phyloP scores from a whole-genome alignment of 2,329 filamentous ascomycete species.

The Dissoconium aciculare region DNA sequence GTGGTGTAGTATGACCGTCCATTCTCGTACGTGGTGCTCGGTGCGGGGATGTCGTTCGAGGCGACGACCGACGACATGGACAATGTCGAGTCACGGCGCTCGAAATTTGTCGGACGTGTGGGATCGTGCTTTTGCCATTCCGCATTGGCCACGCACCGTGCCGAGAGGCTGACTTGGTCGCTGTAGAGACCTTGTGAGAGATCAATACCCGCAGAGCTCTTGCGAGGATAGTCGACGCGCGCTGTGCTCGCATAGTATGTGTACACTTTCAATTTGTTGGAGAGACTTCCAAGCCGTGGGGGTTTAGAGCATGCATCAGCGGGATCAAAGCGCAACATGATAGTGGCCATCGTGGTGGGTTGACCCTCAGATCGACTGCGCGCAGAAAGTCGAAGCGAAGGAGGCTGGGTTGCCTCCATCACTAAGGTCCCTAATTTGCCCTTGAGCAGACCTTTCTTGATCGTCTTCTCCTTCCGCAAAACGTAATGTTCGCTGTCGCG shows the following conservation, averaged over 20 bases:
- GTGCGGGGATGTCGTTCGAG: slow-evolving; percentile 21
- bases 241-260: slow-evolving; percentile 43
- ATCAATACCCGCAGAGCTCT: slow-evolving; percentile 29
- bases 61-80: slow-evolving; percentile 17
- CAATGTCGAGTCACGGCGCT: slow-evolving; percentile 28
- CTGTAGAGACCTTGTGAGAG: slow-evolving; percentile 38
- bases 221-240: slow-evolving; percentile 35
- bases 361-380: slow-evolving; percentile 24
- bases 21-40: slow-evolving; percentile 28
- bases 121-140: slow-evolving; percentile 35
- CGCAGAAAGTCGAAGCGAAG: slow-evolving; percentile 36
- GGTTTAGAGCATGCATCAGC: slow-evolving; percentile 34
- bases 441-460: slow-evolving; percentile 46
- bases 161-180: slow-evolving; percentile 39
- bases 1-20: slow-evolving; percentile 44
- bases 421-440: slow-evolving; percentile 43
- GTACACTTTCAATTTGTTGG: slow-evolving; percentile 40
- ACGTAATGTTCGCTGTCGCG: slow-evolving; percentile 36
- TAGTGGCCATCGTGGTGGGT: slow-evolving; percentile 40
- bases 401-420: slow-evolving; percentile 44
- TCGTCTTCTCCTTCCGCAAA: slow-evolving; percentile 42
- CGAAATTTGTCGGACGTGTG: slow-evolving; percentile 6
- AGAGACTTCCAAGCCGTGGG: slow-evolving; percentile 38
- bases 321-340: slow-evolving; percentile 48
- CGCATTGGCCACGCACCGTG: slow-evolving; percentile 41